Base-by-base conservation (phyloP, 495 filamentous ascomycete species). In the Haplographium delicatum region DNA sequence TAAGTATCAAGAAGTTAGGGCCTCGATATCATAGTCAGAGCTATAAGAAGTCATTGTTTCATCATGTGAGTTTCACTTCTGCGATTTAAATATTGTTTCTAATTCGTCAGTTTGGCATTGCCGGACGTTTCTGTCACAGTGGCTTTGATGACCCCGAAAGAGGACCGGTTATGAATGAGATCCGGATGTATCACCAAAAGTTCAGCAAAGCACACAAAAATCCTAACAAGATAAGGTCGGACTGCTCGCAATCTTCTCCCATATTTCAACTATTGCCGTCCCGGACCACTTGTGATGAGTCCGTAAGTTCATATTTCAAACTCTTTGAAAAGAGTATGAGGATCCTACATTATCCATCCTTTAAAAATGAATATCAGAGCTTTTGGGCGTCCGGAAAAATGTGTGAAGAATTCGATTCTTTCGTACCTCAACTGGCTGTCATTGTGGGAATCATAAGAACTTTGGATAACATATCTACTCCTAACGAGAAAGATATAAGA, bases 11-110 rank as follows among this genome's bases (percentile, higher is more conserved):
- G 24, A 1, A 23, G 18, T 45, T 26, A 18, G 43, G 43, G 22
- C 23, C 43, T n/a, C 43, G 43, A 28, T 45, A 45, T 31, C 43
- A 45, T 28, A 45, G 43, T 18, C 43, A 45, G 31, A 45, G 11
- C 24, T 45, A 45, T 18, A 45, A 45, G 26, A 45, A 45, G 23
- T 45, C 27, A 26, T 16, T 45, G 9, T 22, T 30, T 3, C 22
- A 45, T 45, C 43, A 45, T 22, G 43, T 45, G 43, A 45, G 43
- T 18, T 11, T 30, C 16, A n/a, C 24, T 45, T 45, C 43, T 22
- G 18, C 19, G 3, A 1, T 30, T 30, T 6, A 45, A 6, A 30
- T 18, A 3, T 45, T 8, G 15, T 31, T 45, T 16, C 31, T 30
- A 45, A 3, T 45, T 45, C 18, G 8, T 30, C 24, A 45, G 43